Percentiles rank a stretch among this genome's conserved stretches.
phyloP scores from a whole-genome alignment of 257 asterid genomes.

The Jacaranda copaia region DNA sequence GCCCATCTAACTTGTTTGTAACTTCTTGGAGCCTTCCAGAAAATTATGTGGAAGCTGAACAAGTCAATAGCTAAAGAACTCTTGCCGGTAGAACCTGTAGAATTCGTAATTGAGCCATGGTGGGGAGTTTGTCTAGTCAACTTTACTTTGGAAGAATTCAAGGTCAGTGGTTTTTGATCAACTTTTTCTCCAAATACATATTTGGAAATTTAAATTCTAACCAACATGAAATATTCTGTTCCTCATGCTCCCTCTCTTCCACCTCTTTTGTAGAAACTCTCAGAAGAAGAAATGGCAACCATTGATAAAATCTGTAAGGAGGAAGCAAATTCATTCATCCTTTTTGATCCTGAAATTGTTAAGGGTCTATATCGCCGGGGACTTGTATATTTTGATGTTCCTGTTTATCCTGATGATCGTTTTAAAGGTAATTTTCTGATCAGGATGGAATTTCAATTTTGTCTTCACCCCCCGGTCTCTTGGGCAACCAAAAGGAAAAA shows the following conservation, averaged over 20 bases:
- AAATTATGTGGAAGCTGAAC: slow-evolving; percentile 99
- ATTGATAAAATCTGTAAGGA: slow-evolving; percentile 98
- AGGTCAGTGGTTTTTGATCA: slow-evolving; percentile 59
- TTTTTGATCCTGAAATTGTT: slow-evolving; percentile 85
- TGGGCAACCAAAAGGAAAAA: neutral
- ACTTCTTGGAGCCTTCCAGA: slow-evolving; percentile 74
- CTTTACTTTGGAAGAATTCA: slow-evolving; percentile 97
- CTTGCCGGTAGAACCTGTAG: slow-evolving; percentile 93
- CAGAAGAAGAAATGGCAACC: slow-evolving; percentile 98
- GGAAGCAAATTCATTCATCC: slow-evolving; percentile 92
- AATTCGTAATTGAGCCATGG: slow-evolving; percentile 93
- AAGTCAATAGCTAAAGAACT: slow-evolving; percentile 97
- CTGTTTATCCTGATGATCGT: slow-evolving; percentile 96
- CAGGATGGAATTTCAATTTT: neutral
- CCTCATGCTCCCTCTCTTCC: slow-evolving; percentile 23
- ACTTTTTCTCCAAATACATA: slow-evolving; percentile 31
- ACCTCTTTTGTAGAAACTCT: slow-evolving; percentile 71
- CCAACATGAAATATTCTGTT: slow-evolving; percentile 25
- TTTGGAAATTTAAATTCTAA: slow-evolving; percentile 28
- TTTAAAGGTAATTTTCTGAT: slow-evolving; percentile 73
- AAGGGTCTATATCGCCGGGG: slow-evolving; percentile 92
- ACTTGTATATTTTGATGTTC: slow-evolving; percentile 91
- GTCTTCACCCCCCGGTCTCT: neutral
- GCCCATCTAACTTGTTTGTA: slow-evolving; percentile 45
- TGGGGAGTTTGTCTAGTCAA: slow-evolving; percentile 99